These are phyloP conservation scores for Blastocystis sp. DNA, from an alignment of 352 stramenopile species.

Conservation along the genomic window DNA sequence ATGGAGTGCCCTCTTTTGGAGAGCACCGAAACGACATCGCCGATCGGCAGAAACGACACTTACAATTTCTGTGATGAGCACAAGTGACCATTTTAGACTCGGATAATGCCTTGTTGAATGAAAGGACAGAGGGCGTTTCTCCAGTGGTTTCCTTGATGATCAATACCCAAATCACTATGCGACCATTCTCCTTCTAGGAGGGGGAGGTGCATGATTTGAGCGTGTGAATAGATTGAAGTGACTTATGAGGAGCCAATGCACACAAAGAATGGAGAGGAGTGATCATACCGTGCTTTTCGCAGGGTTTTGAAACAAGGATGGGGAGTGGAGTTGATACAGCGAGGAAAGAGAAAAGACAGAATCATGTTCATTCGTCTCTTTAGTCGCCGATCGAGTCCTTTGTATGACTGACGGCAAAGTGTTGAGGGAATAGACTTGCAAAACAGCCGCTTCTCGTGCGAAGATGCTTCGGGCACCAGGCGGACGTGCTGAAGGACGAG, in stretches of 20 bases:
- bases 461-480: not conserved
- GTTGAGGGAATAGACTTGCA: not conserved
- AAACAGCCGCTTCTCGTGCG: not conserved
- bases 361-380: not conserved
- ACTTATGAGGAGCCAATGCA: not conserved
- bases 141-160: not conserved
- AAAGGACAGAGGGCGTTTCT: conserved; percentile 24
- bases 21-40: too few species aligned
- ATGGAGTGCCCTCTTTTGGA: too few species aligned
- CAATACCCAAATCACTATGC: not conserved
- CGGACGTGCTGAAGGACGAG: conserved; percentile 36
- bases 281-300: not conserved
- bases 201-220: not conserved
- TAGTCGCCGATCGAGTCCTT: not conserved
- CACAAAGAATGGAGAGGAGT: not conserved
- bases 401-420: not conserved
- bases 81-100: conserved; percentile 67
- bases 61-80: not conserved
- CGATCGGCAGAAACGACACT: not conserved
- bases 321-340: not conserved
- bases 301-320: not conserved
- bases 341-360: not conserved
- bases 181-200: not conserved
- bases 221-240: not conserved
- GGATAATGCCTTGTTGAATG: not conserved